phyloP scores from a whole-genome alignment of 2,329 filamentous ascomycete species.

The Colletotrichum godetiae region DNA sequence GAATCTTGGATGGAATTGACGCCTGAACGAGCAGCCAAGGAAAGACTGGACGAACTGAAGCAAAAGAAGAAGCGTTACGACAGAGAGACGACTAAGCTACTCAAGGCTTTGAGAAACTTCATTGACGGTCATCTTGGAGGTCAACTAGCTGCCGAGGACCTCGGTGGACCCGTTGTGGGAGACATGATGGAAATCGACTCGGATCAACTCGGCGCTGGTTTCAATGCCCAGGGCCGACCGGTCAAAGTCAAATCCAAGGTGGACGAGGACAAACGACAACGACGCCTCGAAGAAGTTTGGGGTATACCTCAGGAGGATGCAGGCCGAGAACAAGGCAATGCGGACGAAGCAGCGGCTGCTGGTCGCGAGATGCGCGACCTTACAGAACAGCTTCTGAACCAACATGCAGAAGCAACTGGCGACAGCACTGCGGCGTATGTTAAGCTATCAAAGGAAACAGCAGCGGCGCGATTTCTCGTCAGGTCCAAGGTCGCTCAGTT shows the following conservation, averaged over 20 bases:
- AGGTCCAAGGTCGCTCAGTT: constrained; percentile 75
- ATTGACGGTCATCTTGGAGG: constrained; percentile 76
- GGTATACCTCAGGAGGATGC: constrained; percentile 44
- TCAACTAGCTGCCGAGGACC: constrained; percentile 85
- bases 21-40: constrained; percentile 70
- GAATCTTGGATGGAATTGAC: constrained; percentile 68
- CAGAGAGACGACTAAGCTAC: constrained; percentile 68
- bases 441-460: constrained; percentile 68
- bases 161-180: constrained; percentile 85
- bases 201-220: constrained; percentile 69
- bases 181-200: constrained; percentile 74
- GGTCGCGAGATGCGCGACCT: constrained; percentile 69
- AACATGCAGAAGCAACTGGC: constrained; percentile 63
- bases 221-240: constrained; percentile 68
- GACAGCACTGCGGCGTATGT: constrained; percentile 69
- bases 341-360: constrained; percentile 63
- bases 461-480: constrained; percentile 72
- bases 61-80: constrained; percentile 70
- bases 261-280: constrained; percentile 64
- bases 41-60: constrained; percentile 71
- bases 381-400: constrained; percentile 70
- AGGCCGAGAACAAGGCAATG: constrained; percentile 40
- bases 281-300: constrained; percentile 74
- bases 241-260: constrained; percentile 58
- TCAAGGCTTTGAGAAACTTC: constrained; percentile 75